Evolutionary conservation across 1,139 yeast genomes (phyloP).

Genomic region (Candida anutae): DNA sequence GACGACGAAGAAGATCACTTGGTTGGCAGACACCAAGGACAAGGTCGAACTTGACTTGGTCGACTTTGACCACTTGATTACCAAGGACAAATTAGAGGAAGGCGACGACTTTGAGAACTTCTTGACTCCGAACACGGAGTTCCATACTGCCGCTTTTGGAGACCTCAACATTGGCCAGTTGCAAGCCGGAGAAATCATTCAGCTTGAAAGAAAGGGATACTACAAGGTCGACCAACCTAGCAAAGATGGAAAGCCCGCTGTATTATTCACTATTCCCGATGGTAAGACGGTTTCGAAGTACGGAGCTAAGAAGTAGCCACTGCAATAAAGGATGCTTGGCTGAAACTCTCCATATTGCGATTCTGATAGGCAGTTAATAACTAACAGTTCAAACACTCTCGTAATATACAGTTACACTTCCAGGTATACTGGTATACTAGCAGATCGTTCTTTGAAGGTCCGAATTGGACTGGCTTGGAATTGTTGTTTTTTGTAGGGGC

Average conservation of each 20-base stretch:
- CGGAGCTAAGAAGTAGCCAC: conserved; percentile 46
- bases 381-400: too few species aligned
- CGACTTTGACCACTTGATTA: conserved; percentile 92
- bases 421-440: too few species aligned
- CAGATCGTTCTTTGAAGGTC: too few species aligned
- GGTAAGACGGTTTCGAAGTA: conserved; percentile 84
- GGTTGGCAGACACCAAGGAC: conserved; percentile 84
- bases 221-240: conserved; percentile 70
- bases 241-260: conserved; percentile 53
- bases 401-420: too few species aligned
- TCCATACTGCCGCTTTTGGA: conserved; percentile 71
- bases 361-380: too few species aligned
- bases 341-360: too few species aligned
- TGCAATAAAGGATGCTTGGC: too few species aligned
- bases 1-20: conserved; percentile 89
- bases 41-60: conserved; percentile 68
- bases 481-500: too few species aligned
- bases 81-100: conserved; percentile 93
- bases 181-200: conserved; percentile 82
- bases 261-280: conserved; percentile 92
- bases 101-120: conserved; percentile 91
- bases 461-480: too few species aligned
- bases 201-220: conserved; percentile 97
- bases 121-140: conserved; percentile 82
- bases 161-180: conserved; percentile 71